A percentile compares a stretch with the other conserved stretches of the same genome.
Evolutionary conservation across 2,329 filamentous ascomycete genomes (phyloP).

Genomic region (Raffaelea ambrosiae): DNA sequence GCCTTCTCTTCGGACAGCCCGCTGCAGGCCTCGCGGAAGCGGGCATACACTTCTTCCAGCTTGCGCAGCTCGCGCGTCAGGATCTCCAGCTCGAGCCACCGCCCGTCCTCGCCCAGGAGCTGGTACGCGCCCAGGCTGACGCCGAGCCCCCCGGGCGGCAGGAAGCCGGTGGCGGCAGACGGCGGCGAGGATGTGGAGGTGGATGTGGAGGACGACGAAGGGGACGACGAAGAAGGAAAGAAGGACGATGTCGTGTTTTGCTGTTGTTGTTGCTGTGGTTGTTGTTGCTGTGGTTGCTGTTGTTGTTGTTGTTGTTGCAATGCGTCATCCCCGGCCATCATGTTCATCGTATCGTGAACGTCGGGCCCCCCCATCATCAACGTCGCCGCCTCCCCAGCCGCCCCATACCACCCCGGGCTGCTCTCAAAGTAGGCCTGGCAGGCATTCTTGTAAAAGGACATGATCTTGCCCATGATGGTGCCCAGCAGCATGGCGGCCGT

Average conservation of each 20-base stretch:
- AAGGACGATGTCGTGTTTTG: neutral
- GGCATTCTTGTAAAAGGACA: constrained; percentile 35
- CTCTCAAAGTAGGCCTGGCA: constrained; percentile 30
- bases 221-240: neutral
- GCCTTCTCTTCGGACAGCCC: constrained; percentile 29
- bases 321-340: no score
- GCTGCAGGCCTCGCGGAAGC: constrained; percentile 32
- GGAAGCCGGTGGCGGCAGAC: no score
- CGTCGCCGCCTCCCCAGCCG: constrained; percentile 6
- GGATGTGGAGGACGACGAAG: neutral
- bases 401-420: constrained; percentile 3
- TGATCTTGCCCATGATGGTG: constrained; percentile 39
- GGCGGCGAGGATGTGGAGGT: neutral
- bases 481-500: constrained; percentile 41
- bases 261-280: neutral
- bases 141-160: constrained; percentile 22
- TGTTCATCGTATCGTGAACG: no score
- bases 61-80: constrained; percentile 38
- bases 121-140: constrained; percentile 35
- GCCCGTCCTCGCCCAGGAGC: constrained; percentile 36
- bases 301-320: no score
- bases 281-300: constrained; percentile 3
- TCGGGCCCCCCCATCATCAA: neutral
- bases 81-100: constrained; percentile 39
- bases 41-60: constrained; percentile 35